phyloP scores from a whole-genome alignment of 768 basidiomycete species.

The Cystofilobasidium ferigula region DNA sequence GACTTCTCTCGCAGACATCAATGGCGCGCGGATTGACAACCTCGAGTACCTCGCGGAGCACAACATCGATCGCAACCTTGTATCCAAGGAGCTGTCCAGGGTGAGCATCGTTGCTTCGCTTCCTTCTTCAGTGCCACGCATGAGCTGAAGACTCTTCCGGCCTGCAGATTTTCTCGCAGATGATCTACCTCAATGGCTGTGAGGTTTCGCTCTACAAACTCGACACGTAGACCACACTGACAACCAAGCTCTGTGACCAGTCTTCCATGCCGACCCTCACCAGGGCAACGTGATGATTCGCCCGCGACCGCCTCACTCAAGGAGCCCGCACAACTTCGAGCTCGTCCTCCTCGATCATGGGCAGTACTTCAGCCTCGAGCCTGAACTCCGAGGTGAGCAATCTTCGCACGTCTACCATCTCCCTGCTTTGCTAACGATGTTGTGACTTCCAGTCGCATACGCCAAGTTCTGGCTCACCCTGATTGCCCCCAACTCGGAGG shows the following conservation, averaged over 20 bases:
- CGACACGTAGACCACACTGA: no score
- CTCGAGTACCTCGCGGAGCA: slow-evolving; percentile 66
- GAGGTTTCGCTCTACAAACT: slow-evolving; percentile 48
- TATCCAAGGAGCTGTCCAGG: slow-evolving; percentile 68
- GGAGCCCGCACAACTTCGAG: slow-evolving; percentile 87
- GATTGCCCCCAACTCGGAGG: slow-evolving; percentile 58
- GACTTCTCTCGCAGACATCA: slow-evolving; percentile 36
- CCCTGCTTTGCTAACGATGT: neutral
- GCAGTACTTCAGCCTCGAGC: slow-evolving; percentile 79
- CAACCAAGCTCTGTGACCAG: slow-evolving; percentile 13
- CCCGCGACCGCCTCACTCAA: slow-evolving; percentile 50
- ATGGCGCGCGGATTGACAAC: slow-evolving; percentile 81
- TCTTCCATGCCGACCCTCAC: slow-evolving; percentile 65
- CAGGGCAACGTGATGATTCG: slow-evolving; percentile 76
- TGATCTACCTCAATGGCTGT: slow-evolving; percentile 92
- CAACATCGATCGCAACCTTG: slow-evolving; percentile 83
- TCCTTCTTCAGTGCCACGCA: neutral
- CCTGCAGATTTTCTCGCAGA: slow-evolving; percentile 69
- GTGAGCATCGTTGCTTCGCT: neutral
- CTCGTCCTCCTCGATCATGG: slow-evolving; percentile 91
- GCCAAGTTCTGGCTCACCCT: slow-evolving; percentile 66
- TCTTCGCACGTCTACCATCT: neutral
- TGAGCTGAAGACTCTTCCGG: neutral
- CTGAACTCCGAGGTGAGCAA: slow-evolving; percentile 48
- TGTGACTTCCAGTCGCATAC: slow-evolving; percentile 49